Percentiles rank a stretch among this genome's conserved stretches.
Evolutionary conservation across 805 yeast genomes (phyloP).

Genomic region (Candida orba): DNA sequence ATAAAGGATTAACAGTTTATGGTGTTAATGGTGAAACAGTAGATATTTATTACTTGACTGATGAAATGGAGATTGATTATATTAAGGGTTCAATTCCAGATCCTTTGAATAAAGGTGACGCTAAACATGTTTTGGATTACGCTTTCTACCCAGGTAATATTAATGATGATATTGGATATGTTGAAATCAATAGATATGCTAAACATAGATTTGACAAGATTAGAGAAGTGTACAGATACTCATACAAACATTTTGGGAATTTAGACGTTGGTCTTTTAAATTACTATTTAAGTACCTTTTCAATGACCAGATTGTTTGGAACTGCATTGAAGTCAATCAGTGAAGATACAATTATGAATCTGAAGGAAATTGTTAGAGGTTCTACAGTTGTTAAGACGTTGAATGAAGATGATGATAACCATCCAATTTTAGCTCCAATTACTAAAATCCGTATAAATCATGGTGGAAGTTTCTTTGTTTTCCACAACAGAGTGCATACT

Average conservation of each 20-base stretch:
- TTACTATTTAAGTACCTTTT: neutral
- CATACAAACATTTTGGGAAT: slow-evolving; percentile 6
- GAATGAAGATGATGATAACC: neutral
- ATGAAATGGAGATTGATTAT: slow-evolving; percentile 1
- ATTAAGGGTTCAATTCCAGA: neutral
- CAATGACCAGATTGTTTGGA: neutral
- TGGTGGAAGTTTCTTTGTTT: neutral
- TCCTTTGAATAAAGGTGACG: neutral
- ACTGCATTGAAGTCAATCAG: neutral
- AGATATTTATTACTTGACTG: slow-evolving; percentile 1
- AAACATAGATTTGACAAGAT: neutral
- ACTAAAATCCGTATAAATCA: neutral
- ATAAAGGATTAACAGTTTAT: neutral
- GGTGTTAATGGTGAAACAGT: neutral
- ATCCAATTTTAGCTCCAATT: neutral
- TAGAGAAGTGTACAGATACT: slow-evolving; percentile 1
- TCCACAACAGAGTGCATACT: neutral
- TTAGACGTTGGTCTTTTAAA: slow-evolving; percentile 4
- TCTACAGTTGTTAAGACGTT: neutral
- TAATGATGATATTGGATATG: slow-evolving; percentile 4
- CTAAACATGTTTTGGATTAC: slow-evolving; percentile 1
- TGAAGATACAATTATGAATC: no score
- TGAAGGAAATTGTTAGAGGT: neutral
- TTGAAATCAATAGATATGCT: slow-evolving; percentile 1
- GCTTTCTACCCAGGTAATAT: slow-evolving; percentile 8